A percentile compares a stretch with the other conserved stretches of the same genome.
Evolutionary conservation across 108 stramenopile species (phyloP).

Genomic region (Ochromonas danica): DNA sequence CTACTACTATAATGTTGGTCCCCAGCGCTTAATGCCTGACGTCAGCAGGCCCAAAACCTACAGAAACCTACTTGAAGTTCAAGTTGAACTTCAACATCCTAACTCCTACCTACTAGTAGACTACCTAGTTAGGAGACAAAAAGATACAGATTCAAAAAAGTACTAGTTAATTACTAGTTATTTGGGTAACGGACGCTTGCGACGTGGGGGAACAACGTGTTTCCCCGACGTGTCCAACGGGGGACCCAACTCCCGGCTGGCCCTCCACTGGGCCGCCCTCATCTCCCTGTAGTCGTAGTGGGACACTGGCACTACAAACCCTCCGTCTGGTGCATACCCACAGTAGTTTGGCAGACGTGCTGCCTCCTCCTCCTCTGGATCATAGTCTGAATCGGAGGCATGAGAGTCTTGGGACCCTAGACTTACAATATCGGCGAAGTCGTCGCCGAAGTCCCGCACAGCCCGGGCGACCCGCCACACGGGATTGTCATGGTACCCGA

Average conservation of each 20-base stretch:
- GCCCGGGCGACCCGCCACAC: conserved; percentile 11
- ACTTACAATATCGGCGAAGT: conserved; percentile 15
- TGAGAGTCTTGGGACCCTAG: conserved; percentile 13
- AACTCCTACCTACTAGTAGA: conserved; percentile 15
- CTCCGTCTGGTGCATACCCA: conserved; percentile 13
- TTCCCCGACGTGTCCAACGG: conserved; percentile 12
- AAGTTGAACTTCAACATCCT: conserved; percentile 10
- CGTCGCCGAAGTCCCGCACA: conserved; percentile 12
- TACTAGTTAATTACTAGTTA: conserved; percentile 17
- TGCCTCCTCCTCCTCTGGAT: conserved; percentile 13
- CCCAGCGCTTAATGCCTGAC: conserved; percentile 9
- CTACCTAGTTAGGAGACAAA: conserved; percentile 15
- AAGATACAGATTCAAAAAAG: conserved; percentile 17
- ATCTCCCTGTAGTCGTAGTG: conserved; percentile 14
- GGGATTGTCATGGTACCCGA: conserved; percentile 13
- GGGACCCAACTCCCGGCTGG: conserved; percentile 12
- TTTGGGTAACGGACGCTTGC: conserved; percentile 13
- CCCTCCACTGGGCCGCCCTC: conserved; percentile 11
- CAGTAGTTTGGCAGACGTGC: conserved; percentile 13
- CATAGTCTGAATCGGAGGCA: conserved; percentile 14
- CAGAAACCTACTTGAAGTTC: conserved; percentile 10
- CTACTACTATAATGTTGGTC: conserved; percentile 9
- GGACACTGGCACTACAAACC: conserved; percentile 13
- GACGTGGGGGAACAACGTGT: conserved; percentile 13
- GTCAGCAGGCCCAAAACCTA: conserved; percentile 13